Base-by-base conservation (phyloP, 257 asterid species). In the Plantago ovata region DNA sequence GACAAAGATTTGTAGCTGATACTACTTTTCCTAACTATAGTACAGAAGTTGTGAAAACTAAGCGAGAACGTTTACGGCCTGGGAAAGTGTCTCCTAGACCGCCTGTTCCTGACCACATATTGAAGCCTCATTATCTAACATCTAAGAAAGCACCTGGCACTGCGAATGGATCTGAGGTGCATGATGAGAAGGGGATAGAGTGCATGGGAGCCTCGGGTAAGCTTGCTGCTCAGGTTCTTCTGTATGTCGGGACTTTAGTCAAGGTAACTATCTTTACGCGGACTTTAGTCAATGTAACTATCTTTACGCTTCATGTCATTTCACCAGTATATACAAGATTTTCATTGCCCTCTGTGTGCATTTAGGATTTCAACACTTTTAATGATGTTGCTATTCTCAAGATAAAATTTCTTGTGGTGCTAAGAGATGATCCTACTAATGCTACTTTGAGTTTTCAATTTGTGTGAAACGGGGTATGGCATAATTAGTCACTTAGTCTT, bases 161-260 rank as follows among this genome's bases (percentile, higher is more conserved):
- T 69, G 59, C 87, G 47, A 78, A 71, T 67, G 81, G 80, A 56
- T 79, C 77, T 24, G 85, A 93, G 75, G 81, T 93, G 66, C 98
- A 93, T 52, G 94, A 84, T 58, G 75, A 77, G 74, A 82, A 80
- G 60, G 97, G 97, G 52, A 89, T 81, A 61, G 86, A 84, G 70
- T 77, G 81, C 83, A 93, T 89, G 98, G 77, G 92, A 80, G 94
- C 98, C 62, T 93, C 97, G 2, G 98, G 98, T 53, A 82, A 74
- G 79, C 96, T 93, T 59, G 97, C 98, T 60, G 97, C 98, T 14
- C 82, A 74, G 64, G 98, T 89, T 78, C 98, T 93, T 79, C 89
- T 76, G 80, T 70, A 84, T 76, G 97, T 95, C 64, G 98, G 96
- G 49, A 84, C 95, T 50, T 81, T 93, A 69, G 96, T 84, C 70